Conservation (phyloP, 2,329 filamentous ascomycete genomes). For the Hymenoscyphus fraxineus region DNA sequence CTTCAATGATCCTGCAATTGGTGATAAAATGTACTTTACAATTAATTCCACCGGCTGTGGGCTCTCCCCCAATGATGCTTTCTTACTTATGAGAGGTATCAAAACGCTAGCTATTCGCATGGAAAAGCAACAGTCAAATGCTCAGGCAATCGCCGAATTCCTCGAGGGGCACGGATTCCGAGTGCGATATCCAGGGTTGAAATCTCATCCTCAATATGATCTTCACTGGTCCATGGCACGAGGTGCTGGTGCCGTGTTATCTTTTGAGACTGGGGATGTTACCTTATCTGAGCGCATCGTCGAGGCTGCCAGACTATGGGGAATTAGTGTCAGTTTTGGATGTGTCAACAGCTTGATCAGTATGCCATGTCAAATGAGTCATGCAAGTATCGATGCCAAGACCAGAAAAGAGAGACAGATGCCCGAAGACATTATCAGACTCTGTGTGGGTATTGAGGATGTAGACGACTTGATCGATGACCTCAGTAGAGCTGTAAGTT, state of each 20-base stretch:
- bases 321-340: slow-evolving; percentile 94
- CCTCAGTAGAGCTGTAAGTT: slow-evolving; percentile 79
- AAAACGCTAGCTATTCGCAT: slow-evolving; percentile 97
- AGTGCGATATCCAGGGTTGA: slow-evolving; percentile 90
- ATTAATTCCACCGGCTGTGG: slow-evolving; percentile 97
- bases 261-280: slow-evolving; percentile 91
- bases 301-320: slow-evolving; percentile 86
- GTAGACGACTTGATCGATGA: slow-evolving; percentile 89
- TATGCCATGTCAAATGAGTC: slow-evolving; percentile 99
- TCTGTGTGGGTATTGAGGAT: slow-evolving; percentile 97
- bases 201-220: slow-evolving; percentile 93
- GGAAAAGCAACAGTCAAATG: slow-evolving; percentile 96
- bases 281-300: slow-evolving; percentile 86
- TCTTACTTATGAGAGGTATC: slow-evolving; percentile 89
- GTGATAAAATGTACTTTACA: slow-evolving; percentile 90
- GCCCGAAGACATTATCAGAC: slow-evolving; percentile 92
- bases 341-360: slow-evolving; percentile 98
- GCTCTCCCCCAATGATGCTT: slow-evolving; percentile 90
- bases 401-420: slow-evolving; percentile 83
- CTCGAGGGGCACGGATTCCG: slow-evolving; percentile 88
- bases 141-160: slow-evolving; percentile 86
- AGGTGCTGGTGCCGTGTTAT: slow-evolving; percentile 88
- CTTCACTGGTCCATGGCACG: slow-evolving; percentile 94
- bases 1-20: slow-evolving; percentile 75
- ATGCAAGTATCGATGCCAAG: slow-evolving; percentile 95